Conservation (phyloP, 257 asterid genomes). For the Ocimum tenuiflorum region DNA sequence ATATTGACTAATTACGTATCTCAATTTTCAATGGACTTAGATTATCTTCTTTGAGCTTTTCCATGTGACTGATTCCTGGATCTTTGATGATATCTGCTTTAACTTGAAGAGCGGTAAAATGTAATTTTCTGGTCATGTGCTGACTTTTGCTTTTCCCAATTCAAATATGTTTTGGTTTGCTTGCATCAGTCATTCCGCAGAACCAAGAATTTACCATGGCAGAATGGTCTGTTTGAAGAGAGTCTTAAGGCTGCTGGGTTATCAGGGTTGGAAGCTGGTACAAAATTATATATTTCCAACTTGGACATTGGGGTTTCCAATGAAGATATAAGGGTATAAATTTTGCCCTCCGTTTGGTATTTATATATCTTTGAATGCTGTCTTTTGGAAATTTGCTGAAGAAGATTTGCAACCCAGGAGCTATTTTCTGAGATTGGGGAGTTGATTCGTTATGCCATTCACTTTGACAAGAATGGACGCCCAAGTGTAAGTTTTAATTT, state of each 20-base stretch:
- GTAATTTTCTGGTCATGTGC: slow-evolving; percentile 43
- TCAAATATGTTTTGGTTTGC: slow-evolving; percentile 56
- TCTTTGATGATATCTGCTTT: slow-evolving; percentile 54
- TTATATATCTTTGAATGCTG: slow-evolving; percentile 28
- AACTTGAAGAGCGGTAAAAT: slow-evolving; percentile 51
- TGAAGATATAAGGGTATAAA: slow-evolving; percentile 90
- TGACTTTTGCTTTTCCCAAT: slow-evolving; percentile 50
- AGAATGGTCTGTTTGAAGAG: slow-evolving; percentile 73
- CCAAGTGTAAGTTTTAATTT: slow-evolving; percentile 61
- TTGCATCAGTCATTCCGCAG: slow-evolving; percentile 85
- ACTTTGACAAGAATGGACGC: slow-evolving; percentile 79
- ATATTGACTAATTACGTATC: slow-evolving; percentile 34
- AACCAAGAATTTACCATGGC: slow-evolving; percentile 75
- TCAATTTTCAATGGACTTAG: slow-evolving; percentile 41
- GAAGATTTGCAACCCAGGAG: slow-evolving; percentile 58
- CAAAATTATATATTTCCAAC: slow-evolving; percentile 57
- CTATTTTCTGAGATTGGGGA: slow-evolving; percentile 85
- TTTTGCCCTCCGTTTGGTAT: slow-evolving; percentile 20
- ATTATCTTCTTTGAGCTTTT: slow-evolving; percentile 47
- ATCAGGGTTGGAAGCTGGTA: slow-evolving; percentile 56
- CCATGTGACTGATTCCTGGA: slow-evolving; percentile 46
- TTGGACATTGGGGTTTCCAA: slow-evolving; percentile 72
- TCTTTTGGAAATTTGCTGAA: slow-evolving; percentile 38
- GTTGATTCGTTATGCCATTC: slow-evolving; percentile 68
- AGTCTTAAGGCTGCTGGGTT: slow-evolving; percentile 84